A percentile compares a stretch with the other conserved stretches of the same genome.
These are phyloP conservation scores for Arbutus unedo DNA, from an alignment of 148 eudicot genomes.

Conservation along the genomic window DNA sequence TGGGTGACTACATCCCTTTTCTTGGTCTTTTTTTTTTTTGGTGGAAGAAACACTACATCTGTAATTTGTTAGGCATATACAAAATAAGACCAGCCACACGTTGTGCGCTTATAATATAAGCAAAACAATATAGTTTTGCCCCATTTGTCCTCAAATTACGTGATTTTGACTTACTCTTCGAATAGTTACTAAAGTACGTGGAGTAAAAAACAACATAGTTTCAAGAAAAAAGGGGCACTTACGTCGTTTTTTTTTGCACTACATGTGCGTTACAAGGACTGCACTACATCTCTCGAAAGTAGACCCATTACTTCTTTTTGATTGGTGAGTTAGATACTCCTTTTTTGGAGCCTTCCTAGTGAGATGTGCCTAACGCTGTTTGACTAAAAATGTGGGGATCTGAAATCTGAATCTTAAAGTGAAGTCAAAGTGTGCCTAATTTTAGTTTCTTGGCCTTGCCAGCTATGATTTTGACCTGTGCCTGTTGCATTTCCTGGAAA, in stretches of 20 bases:
- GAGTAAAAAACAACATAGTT: no score
- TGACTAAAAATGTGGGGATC: not conserved
- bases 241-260: no score
- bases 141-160: no score
- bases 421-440: constrained; percentile 5
- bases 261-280: no score
- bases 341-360: not conserved
- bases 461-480: not conserved
- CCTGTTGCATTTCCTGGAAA: constrained; percentile 5
- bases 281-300: no score
- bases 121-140: no score
- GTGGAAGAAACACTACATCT: not conserved
- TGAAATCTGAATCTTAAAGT: constrained; percentile 6
- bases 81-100: no score
- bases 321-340: not conserved
- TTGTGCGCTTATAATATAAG: no score
- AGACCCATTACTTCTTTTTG: not conserved
- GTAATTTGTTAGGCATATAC: not conserved
- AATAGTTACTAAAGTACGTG: no score
- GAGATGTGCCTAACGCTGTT: not conserved
- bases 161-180: no score
- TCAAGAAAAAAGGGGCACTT: no score
- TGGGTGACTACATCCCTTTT: not conserved
- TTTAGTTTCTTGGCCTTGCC: not conserved
- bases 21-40: not conserved